Evolutionary conservation across 2,329 filamentous ascomycete genomes (phyloP).

Genomic region (Trichoderma sp.): DNA sequence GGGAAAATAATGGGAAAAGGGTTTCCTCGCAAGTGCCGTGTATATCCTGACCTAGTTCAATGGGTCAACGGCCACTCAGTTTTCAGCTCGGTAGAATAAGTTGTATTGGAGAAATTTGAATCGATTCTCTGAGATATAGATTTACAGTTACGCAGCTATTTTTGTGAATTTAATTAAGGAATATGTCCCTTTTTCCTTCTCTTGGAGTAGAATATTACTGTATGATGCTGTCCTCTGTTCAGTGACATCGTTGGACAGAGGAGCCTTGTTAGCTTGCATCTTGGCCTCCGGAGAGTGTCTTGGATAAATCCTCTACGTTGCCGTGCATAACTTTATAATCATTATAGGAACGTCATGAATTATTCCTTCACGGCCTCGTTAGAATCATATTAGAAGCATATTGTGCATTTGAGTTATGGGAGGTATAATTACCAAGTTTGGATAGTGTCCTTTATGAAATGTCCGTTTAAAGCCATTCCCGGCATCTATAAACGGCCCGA

Average conservation of each 20-base stretch:
- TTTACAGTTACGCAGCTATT: background rate
- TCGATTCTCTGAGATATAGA: background rate
- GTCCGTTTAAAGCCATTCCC: background rate
- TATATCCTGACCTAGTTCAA: background rate
- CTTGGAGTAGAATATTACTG: background rate
- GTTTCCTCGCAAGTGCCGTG: background rate
- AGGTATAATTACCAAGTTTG: background rate
- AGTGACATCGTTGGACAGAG: background rate
- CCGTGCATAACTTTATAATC: too few relatives aligned
- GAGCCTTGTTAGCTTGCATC: background rate
- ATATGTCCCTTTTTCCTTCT: too few relatives aligned
- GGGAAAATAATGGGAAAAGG: background rate
- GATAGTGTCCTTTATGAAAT: background rate
- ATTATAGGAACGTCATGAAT: background rate
- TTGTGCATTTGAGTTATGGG: background rate
- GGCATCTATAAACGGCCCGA: background rate
- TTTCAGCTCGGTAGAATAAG: background rate
- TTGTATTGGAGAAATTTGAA: background rate
- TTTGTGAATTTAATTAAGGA: background rate
- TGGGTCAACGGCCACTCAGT: background rate
- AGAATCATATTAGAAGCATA: background rate
- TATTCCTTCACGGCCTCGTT: background rate
- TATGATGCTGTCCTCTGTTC: background rate
- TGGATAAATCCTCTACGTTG: background rate
- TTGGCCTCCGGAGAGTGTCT: background rate